Base-by-base conservation (phyloP, 2,329 filamentous ascomycete genomes). In the Pyricularia grisea region DNA sequence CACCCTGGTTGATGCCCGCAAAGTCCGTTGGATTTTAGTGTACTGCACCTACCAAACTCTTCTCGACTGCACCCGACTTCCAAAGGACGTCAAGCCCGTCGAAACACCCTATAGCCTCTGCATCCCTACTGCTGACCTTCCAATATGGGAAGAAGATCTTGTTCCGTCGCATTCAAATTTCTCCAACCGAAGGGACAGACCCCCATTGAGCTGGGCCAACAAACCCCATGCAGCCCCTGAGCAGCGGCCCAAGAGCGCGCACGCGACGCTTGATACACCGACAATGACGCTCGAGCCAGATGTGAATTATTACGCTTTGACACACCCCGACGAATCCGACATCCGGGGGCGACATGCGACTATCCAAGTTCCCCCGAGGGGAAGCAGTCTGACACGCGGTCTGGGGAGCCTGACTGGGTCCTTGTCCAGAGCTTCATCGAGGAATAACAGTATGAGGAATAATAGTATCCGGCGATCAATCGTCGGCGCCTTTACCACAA, bases 1-100 rank as follows among this genome's bases (percentile, higher is more conserved):
- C 0, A 84, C 85, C 0, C 79, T 87, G 12, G 81, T 84, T 10
- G 92, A 94, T 71, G 90, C 87, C 1, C 87, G 92, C 60, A 94
- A 93, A 77, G 85, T 93, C 20, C 84, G 92, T 58, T 95, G 92
- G 92, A 86, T 94, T 33, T 76, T 94, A 50, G 84, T 94, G 7
- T 94, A 94, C 74, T 85, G 88, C 23, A 84, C 88, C 3, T 84
- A 92, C 69, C 92, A 95, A 75, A 89, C 88, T n/a, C 82, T 95
- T 1, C 83, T 85, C 11, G 87, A 86, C 68, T 88, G 88, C 55
- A 89, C 87, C 0, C 81, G 69, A 6, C 68, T 85, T 0, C 89
- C 92, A 0, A 75, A 80, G 5, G 87, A 91, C 73, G 87, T 92
- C 31, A 90, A 68, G 79, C 81, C 0, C 80, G 83, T 0, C 81